Percentiles rank a stretch among this genome's conserved stretches.
Evolutionary conservation across 2,329 filamentous ascomycete genomes (phyloP).

Genomic region (Malbranchea zuffiana): DNA sequence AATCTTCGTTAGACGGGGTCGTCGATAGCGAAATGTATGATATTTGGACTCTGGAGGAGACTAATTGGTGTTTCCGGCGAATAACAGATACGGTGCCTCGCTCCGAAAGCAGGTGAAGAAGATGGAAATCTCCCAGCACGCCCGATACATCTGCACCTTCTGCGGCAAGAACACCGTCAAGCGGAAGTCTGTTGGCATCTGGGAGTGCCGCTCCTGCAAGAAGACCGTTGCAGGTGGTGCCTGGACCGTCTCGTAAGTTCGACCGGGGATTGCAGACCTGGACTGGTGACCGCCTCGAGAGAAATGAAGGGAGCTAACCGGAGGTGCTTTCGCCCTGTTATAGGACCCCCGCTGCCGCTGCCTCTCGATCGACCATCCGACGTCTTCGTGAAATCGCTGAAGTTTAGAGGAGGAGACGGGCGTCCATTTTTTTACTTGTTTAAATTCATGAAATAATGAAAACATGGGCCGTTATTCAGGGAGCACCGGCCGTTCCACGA

Average conservation of each 20-base stretch:
- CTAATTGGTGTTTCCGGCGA: neutral
- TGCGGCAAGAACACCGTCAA: slow-evolving; percentile 94
- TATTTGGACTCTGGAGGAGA: no score
- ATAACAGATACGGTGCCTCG: slow-evolving; percentile 94
- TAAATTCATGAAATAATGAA: slow-evolving; percentile 14
- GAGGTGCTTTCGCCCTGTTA: slow-evolving; percentile 9
- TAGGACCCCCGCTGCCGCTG: slow-evolving; percentile 84
- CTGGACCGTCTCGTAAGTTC: slow-evolving; percentile 89
- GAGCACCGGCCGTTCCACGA: slow-evolving; percentile 23
- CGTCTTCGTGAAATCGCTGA: slow-evolving; percentile 95
- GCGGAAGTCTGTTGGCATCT: slow-evolving; percentile 86
- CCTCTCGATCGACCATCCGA: slow-evolving; percentile 91
- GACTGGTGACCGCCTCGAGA: no score
- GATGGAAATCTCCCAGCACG: slow-evolving; percentile 99
- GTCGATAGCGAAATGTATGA: slow-evolving; percentile 11
- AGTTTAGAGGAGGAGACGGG: slow-evolving; percentile 50
- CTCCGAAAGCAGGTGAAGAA: slow-evolving; percentile 99
- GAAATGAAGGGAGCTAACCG: neutral
- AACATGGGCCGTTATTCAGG: slow-evolving; percentile 16
- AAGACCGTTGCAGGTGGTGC: slow-evolving; percentile 91
- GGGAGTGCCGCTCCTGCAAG: slow-evolving; percentile 91
- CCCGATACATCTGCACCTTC: slow-evolving; percentile 95
- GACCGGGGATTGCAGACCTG: no score
- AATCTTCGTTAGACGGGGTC: slow-evolving; percentile 2
- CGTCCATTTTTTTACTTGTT: slow-evolving; percentile 11